phyloP scores from a whole-genome alignment of 352 stramenopile genomes.

The Globisporangium barbulae region DNA sequence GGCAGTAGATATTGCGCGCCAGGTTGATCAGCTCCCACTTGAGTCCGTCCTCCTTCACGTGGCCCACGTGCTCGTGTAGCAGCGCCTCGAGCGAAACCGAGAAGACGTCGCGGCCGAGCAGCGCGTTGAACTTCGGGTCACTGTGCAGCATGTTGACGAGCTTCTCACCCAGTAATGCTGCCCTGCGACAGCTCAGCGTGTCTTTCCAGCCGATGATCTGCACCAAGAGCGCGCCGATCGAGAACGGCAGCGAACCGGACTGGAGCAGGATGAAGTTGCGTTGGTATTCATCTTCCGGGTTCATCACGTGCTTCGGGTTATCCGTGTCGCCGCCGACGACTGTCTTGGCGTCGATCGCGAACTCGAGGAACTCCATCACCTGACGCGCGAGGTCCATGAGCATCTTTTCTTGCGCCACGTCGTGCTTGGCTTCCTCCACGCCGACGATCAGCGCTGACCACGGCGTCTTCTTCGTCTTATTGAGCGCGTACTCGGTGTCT shows the following conservation, averaged over 20 bases:
- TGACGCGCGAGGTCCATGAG: conserved; percentile 66
- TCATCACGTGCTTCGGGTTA: conserved; percentile 73
- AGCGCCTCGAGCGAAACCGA: conserved; percentile 49
- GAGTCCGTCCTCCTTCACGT: conserved; percentile 76
- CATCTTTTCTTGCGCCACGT: conserved; percentile 71
- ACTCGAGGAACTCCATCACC: conserved; percentile 71
- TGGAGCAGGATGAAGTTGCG: conserved; percentile 62
- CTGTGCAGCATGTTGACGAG: conserved; percentile 54
- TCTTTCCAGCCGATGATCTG: conserved; percentile 75
- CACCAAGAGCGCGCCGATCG: conserved; percentile 44
- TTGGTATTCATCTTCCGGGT: conserved; percentile 48
- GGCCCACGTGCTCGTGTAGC: conserved; percentile 49
- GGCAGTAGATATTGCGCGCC: conserved; percentile 79
- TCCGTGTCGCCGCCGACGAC: conserved; percentile 68
- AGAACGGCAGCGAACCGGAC: conserved; percentile 40
- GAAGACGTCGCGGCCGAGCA: conserved; percentile 66
- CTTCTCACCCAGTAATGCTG: conserved; percentile 56
- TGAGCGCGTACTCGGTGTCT: conserved; percentile 7
- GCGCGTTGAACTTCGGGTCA: conserved; percentile 31
- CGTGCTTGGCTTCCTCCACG: conserved; percentile 63
- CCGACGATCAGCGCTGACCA: conserved; percentile 59
- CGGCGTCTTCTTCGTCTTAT: conserved; percentile 26
- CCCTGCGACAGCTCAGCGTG: conserved; percentile 63
- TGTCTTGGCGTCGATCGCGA: conserved; percentile 66
- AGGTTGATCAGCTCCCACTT: conserved; percentile 87